Evolutionary conservation across 495 filamentous ascomycete genomes (phyloP), one percentile per base, ranked within the genome.

Genomic region (Podospora didyma): DNA sequence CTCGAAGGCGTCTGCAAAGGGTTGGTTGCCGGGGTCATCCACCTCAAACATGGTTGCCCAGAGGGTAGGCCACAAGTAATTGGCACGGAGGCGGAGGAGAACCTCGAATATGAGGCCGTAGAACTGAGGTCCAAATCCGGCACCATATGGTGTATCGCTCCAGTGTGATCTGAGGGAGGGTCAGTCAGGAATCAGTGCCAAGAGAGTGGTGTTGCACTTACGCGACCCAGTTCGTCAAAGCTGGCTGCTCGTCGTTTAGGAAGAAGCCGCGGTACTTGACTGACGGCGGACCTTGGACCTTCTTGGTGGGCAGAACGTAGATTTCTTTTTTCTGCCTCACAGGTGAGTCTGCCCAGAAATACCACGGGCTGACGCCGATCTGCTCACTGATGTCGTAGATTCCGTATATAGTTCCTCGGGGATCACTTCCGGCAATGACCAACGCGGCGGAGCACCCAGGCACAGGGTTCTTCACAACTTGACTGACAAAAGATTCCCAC

Each of bases 251-350:
- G 55, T 90, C 88, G 65, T 92, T 90, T 63, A 92, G 73, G 74
- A 92, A 92, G 65, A 92, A 82, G 10, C 87, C 88, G 6, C 88
- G 79, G 68, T 89, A 92, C 64, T 87, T 89, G 53, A 92, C 81
- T 2, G 76, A 81, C 20, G 88, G 87, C 16, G 81, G 70, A 3
- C 76, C 79, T 52, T 89, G 85, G 2, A 79, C 68, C 62, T 83
- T 86, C 37, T 67, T 73, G 7, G 64, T 69, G 7, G 75, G 68
- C 11, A 80, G 59, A 3, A 80, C 82, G 58, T 79, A 89, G 35
- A 89, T 78, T 3, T 78, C 73, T 26, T 73, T 65, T 59, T 78
- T 74, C 55, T 74, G 69, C 57, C 79, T 76, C 12, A 79, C 66
- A 0, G 86, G 79, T 0, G 86, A 83, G 68, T 90, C 87, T 1